A percentile compares a stretch with the other conserved stretches of the same genome.
Conservation (phyloP, 257 asterid genomes). For the Penstemon barbatus region DNA sequence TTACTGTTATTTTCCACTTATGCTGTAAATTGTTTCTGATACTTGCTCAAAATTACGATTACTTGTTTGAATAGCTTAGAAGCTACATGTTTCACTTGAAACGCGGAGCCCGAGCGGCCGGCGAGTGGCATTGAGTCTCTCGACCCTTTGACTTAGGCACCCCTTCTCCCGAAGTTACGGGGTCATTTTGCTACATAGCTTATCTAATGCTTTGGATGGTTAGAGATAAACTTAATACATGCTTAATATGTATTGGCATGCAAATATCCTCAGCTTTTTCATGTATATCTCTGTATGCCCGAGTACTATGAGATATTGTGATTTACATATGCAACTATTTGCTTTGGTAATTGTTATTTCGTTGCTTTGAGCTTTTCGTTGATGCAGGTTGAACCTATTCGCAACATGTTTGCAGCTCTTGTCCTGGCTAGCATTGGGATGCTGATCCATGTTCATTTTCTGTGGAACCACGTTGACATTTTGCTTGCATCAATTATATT, state of each 20-base stretch:
- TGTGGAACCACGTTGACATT: conserved; percentile 97
- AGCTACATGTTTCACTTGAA: neutral
- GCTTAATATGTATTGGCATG: conserved; percentile 10
- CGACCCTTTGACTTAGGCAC: no score
- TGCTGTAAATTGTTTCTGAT: neutral
- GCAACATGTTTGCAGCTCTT: conserved; percentile 97
- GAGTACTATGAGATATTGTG: neutral
- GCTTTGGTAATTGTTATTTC: neutral
- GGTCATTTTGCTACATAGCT: conserved; percentile 8
- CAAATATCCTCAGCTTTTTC: no score
- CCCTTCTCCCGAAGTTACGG: no score
- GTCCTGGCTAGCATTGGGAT: conserved; percentile 89
- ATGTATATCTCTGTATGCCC: conserved; percentile 6
- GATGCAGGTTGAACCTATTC: conserved; percentile 52
- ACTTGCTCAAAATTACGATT: neutral
- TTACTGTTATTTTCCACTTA: neutral
- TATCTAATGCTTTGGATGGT: conserved; percentile 32
- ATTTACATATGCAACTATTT: neutral
- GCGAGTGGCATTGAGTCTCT: no score
- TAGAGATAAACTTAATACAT: neutral
- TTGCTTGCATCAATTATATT: conserved; percentile 92
- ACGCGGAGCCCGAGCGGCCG: no score
- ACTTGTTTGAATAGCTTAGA: no score
- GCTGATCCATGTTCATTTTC: conserved; percentile 91
- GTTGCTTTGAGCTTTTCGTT: conserved; percentile 23